A percentile compares a stretch with the other conserved stretches of the same genome.
phyloP scores from a whole-genome alignment of 2,329 filamentous ascomycete species.

The Ophiostoma perfectum region DNA sequence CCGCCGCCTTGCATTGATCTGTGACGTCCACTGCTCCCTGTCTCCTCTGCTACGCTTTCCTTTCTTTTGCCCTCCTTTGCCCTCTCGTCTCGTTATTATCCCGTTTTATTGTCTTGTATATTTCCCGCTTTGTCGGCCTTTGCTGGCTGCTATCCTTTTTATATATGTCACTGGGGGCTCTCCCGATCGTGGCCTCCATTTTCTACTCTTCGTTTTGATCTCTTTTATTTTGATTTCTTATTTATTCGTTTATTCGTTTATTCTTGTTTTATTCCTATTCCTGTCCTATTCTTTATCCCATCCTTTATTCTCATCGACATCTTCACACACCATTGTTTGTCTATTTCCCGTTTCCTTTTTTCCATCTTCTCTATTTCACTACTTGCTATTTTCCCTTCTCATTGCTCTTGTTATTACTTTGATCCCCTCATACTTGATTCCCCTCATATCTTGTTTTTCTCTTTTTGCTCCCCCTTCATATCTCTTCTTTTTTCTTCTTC shows the following conservation, averaged over 20 bases:
- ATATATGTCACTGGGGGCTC: constrained; percentile 7
- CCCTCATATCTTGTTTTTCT: constrained; percentile 17
- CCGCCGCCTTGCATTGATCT: neutral
- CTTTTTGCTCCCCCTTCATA: neutral
- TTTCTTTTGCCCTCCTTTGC: constrained; percentile 2
- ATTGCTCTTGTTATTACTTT: constrained; percentile 13
- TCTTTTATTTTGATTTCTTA: neutral
- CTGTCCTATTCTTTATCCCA: neutral
- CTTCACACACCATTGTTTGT: neutral
- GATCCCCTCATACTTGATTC: constrained; percentile 14
- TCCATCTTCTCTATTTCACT: neutral
- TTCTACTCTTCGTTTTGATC: neutral
- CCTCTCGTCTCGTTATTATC: neutral
- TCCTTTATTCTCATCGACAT: no score
- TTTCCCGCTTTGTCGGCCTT: neutral
- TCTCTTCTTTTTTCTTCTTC: neutral
- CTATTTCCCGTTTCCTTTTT: constrained; percentile 15
- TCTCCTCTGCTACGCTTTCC: neutral
- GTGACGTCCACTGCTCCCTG: neutral
- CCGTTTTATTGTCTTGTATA: neutral
- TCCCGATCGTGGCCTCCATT: constrained; percentile 1
- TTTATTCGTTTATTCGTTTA: neutral
- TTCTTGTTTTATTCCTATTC: constrained; percentile 11
- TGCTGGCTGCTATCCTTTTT: neutral
- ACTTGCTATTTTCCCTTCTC: constrained; percentile 8